Evolutionary conservation across 1,284 basidiomycete species (phyloP).

Genomic region (Papiliotrema terrestris): DNA sequence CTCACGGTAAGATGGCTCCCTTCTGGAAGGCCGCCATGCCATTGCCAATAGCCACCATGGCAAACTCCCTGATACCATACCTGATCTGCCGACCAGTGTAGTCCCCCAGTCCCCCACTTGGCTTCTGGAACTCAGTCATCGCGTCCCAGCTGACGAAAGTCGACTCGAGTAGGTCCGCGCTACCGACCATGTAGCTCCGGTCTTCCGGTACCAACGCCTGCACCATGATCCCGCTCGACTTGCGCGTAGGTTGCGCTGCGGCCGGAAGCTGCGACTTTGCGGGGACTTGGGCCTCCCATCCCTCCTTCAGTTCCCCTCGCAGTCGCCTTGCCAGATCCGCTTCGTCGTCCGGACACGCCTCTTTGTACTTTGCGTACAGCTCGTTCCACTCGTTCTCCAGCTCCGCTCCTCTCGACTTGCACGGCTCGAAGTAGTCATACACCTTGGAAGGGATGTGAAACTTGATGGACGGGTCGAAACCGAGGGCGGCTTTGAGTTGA

Average conservation of each 20-base stretch:
- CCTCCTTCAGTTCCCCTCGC: constrained; percentile 23
- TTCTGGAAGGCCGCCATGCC: constrained; percentile 41
- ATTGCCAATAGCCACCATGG: constrained; percentile 39
- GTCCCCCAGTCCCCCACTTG: constrained; percentile 32
- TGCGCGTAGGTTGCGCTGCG: constrained; percentile 32
- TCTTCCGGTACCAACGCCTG: constrained; percentile 29
- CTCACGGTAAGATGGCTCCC: constrained; percentile 39
- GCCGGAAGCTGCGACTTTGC: constrained; percentile 26
- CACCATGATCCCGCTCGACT: constrained; percentile 37
- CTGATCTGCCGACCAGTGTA: constrained; percentile 41
- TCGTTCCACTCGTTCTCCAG: constrained; percentile 35
- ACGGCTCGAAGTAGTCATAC: constrained; percentile 36
- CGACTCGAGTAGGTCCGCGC: constrained; percentile 40
- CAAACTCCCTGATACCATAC: constrained; percentile 43
- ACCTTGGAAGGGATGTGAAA: constrained; percentile 31
- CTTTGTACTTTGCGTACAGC: constrained; percentile 22
- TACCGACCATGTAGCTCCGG: constrained; percentile 34
- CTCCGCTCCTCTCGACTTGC: constrained; percentile 24
- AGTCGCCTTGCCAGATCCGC: constrained; percentile 28
- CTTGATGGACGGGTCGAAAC: constrained; percentile 30
- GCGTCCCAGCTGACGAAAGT: constrained; percentile 42
- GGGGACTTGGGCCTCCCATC: constrained; percentile 29
- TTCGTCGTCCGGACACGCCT: constrained; percentile 25
- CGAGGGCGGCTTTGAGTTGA: constrained; percentile 34
- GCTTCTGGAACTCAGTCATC: constrained; percentile 40